Percentiles rank a stretch among this genome's conserved stretches.
These are phyloP conservation scores for Aspergillus sp. DNA, from an alignment of 2,329 filamentous ascomycete species.

Conservation along the genomic window DNA sequence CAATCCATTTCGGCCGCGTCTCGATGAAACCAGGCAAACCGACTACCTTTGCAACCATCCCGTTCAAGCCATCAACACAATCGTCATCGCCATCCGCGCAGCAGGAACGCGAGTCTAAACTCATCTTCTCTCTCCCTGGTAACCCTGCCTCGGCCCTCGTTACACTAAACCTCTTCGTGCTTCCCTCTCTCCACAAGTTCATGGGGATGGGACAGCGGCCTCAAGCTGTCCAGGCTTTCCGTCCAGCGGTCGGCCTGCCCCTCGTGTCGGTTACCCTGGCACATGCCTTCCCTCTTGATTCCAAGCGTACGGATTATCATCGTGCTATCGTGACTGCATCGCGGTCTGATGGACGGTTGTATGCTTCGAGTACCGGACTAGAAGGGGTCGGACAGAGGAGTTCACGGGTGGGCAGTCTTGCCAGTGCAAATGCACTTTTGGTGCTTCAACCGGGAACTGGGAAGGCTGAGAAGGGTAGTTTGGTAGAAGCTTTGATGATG, in stretches of 20 bases:
- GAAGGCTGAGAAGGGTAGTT: conserved; percentile 62
- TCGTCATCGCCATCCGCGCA: conserved; percentile 36
- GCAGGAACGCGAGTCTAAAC: conserved; percentile 57
- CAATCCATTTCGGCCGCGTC: conserved; percentile 93
- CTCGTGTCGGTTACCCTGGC: conserved; percentile 66
- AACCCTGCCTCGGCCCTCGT: conserved; percentile 93
- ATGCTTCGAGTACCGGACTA: conserved; percentile 77
- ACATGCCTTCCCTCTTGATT: conserved; percentile 70
- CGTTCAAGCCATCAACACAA: conserved; percentile 46
- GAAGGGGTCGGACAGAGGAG: conserved; percentile 63
- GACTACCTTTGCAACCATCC: conserved; percentile 90
- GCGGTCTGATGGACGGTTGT: conserved; percentile 59
- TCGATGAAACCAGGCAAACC: conserved; percentile 98
- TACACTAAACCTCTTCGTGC: conserved; percentile 88
- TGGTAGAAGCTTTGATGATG: conserved; percentile 77
- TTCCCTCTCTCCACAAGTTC: conserved; percentile 77
- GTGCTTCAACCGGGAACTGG: conserved; percentile 50
- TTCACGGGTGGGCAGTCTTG: conserved; percentile 81
- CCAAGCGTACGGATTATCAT: conserved; percentile 80
- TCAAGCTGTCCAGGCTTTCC: conserved; percentile 36
- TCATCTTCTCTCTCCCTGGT: conserved; percentile 85
- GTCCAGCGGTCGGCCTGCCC: conserved; percentile 61
- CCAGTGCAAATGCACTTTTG: conserved; percentile 80
- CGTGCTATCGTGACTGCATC: conserved; percentile 68
- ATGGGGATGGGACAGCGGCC: conserved; percentile 53